Base-by-base conservation (phyloP, 371 early-diverging fungal genomes). In the Mucor plumbeus region DNA sequence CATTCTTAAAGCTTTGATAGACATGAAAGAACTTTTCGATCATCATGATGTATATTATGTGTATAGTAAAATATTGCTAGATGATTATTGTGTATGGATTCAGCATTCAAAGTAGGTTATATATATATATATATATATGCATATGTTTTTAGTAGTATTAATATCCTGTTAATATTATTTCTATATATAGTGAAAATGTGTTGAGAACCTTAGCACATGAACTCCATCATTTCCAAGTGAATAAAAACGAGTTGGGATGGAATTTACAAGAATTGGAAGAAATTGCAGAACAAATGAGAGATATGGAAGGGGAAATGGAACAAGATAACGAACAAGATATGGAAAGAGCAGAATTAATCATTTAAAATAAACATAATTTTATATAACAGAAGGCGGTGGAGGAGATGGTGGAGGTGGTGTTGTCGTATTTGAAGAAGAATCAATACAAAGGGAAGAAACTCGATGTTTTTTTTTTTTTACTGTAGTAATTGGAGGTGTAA, bases 41-140 rank as follows among this genome's bases (percentile, higher is more conserved):
- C 88, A 90, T 67, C 93, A 97, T 67, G 97, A 97, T 64, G 77
- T 89, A 0, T 91, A 91, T 70, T 96, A 95, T 68, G 77, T 95
- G 5, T 91, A 96, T 64, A 88, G 92, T 74, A 90, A 95, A 75
- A 78, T 96, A 8, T 94, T 82, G 73, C 56, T 97, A n/a, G 95
- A 95, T 72, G 98, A 98, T 72, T 98, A 97, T 72, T 95, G 96
- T 76, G 85, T 93, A n/a, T 97, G 99, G 99, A 81, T 95, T n/a
- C 97, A 96, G 69, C 87, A 84, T 40, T 74, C 91, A 53, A 85
- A 74, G 86, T 82, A 79, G 70, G 14, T 21, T n/a, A n/a, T n/a
- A n/a, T n/a, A n/a, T n/a, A n/a, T n/a, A n/a, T n/a, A n/a, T n/a
- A n/a, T n/a, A n/a, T n/a, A n/a, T n/a, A n/a, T n/a, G n/a, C n/a